These are phyloP conservation scores for Ganoderma lucidum DNA, from an alignment of 1,284 basidiomycete genomes.

Conservation along the genomic window DNA sequence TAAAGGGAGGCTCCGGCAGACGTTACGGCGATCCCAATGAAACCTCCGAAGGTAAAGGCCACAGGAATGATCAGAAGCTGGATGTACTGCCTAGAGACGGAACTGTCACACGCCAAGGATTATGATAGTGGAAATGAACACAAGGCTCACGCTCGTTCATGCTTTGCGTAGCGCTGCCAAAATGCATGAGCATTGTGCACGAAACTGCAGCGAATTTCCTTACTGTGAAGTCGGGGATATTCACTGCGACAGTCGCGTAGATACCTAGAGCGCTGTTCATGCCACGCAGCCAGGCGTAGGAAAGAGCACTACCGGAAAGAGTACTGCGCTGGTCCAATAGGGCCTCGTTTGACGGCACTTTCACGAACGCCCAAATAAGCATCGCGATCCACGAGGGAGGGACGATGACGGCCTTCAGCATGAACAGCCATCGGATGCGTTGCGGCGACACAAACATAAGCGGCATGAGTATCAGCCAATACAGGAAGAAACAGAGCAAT, in stretches of 20 bases:
- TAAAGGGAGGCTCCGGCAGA: constrained; percentile 70
- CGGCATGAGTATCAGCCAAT: constrained; percentile 77
- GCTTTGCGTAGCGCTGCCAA: constrained; percentile 65
- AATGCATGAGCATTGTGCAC: not conserved
- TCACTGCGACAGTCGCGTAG: constrained; percentile 73
- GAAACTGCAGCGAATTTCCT: constrained; percentile 22
- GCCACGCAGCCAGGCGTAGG: constrained; percentile 77
- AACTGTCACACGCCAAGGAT: not conserved
- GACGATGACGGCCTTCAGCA: constrained; percentile 71
- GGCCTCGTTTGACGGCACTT: constrained; percentile 62
- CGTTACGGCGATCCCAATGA: constrained; percentile 73
- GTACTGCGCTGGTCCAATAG: constrained; percentile 55
- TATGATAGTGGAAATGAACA: not conserved
- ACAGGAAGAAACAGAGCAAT: constrained; percentile 81
- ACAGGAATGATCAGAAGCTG: constrained; percentile 76
- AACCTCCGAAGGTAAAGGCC: constrained; percentile 65
- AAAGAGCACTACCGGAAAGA: constrained; percentile 58
- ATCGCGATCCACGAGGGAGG: constrained; percentile 75
- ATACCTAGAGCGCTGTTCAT: constrained; percentile 75
- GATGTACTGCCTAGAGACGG: constrained; percentile 57
- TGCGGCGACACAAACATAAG: constrained; percentile 82
- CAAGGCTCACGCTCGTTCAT: constrained; percentile 50
- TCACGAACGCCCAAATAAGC: constrained; percentile 77
- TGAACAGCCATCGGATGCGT: constrained; percentile 77
- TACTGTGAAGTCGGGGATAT: constrained; percentile 79